These are phyloP conservation scores for Fusarium austroafricanum DNA, from an alignment of 2,329 filamentous ascomycete genomes.

Conservation along the genomic window DNA sequence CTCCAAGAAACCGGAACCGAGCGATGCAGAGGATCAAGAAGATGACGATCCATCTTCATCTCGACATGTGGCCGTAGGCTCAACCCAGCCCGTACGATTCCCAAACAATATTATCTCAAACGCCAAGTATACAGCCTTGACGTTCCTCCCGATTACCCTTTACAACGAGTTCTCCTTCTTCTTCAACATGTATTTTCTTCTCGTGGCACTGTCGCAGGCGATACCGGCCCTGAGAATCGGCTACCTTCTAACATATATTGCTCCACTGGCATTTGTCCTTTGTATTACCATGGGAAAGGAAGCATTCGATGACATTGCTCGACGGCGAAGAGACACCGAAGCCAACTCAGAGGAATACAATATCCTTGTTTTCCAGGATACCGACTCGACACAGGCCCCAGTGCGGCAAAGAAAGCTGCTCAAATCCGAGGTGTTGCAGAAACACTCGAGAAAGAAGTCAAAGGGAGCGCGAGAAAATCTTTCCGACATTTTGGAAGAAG, in stretches of 20 bases:
- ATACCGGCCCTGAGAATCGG: constrained; percentile 92
- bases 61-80: constrained; percentile 80
- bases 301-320: constrained; percentile 90
- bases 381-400: constrained; percentile 54
- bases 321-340: constrained; percentile 88
- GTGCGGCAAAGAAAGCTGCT: constrained; percentile 54
- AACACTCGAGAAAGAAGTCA: constrained; percentile 48
- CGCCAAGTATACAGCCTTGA: constrained; percentile 96
- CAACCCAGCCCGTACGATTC: constrained; percentile 78
- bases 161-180: constrained; percentile 99
- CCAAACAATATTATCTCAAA: constrained; percentile 94
- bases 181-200: constrained; percentile 98
- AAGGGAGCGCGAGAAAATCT: constrained; percentile 54
- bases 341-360: constrained; percentile 93
- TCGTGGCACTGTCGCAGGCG: constrained; percentile 93
- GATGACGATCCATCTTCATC: constrained; percentile 76
- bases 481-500: constrained; percentile 77
- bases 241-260: constrained; percentile 94
- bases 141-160: constrained; percentile 91
- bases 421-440: constrained; percentile 57
- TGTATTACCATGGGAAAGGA: constrained; percentile 95
- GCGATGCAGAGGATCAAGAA: constrained; percentile 61
- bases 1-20: constrained; percentile 49
- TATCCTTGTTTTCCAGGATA: constrained; percentile 77
- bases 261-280: constrained; percentile 90